Evolutionary conservation across 768 basidiomycete species (phyloP), one percentile per base, ranked within the genome.

Genomic region (Leccinum broughii): DNA sequence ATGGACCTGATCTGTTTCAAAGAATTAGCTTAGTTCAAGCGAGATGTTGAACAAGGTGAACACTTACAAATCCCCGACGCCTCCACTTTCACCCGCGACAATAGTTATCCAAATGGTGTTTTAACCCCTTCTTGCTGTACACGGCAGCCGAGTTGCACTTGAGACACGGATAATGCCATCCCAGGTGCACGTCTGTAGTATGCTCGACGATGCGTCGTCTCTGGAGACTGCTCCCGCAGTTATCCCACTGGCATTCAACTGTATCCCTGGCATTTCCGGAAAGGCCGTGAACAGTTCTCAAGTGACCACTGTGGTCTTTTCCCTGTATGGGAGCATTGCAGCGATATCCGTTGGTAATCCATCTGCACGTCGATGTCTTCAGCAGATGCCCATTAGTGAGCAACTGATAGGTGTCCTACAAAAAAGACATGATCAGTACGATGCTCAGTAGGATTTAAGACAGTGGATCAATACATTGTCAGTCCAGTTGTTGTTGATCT

Each of bases 101-200:
- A 26, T 24, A 24, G 24, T 24, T 24, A 24, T 24, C 24, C 26
- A 26, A 26, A 26, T 26, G 26, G 0, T 26, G 26, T 26, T 26
- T 26, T 26, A 26, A 26, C 26, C 24, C 24, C 24, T 24, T 24
- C 24, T 24, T 24, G 24, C 24, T 26, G 26, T 0, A 0, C 26
- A 26, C 0, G 26, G 0, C 26, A 26, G 26, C 0, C 26, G 26
- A 26, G 26, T 26, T 26, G 26, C 26, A 26, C 26, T 26, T 26
- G 26, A 26, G 26, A 26, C 26, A 26, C 26, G 26, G 26, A 26
- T 26, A 26, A 26, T 8, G 28, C 28, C 28, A 28, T 0, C 0
- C 0, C 26, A 74, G 64, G 34, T 72, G 72, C 4, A 1, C 54
- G 10, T 70, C 70, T 35, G 64, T 55, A 3, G 71, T 56, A 15